phyloP scores from a whole-genome alignment of 805 yeast species.

The Candida tallmaniae region DNA sequence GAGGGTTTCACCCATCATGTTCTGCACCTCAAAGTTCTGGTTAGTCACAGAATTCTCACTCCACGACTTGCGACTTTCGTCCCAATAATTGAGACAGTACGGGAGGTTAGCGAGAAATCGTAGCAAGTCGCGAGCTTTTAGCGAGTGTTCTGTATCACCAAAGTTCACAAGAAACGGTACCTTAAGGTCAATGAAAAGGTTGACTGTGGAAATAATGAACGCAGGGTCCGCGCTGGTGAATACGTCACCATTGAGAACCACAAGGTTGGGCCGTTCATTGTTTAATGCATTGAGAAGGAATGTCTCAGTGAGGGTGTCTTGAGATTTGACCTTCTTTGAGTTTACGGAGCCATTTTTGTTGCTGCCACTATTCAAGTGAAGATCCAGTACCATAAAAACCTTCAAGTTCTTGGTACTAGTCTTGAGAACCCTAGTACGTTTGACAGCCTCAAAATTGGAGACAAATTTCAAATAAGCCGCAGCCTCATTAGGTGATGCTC shows the following conservation, averaged over 20 bases:
- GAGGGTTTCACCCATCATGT: slow-evolving; percentile 9
- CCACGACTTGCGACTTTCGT: slow-evolving; percentile 8
- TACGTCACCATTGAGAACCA: slow-evolving; percentile 40
- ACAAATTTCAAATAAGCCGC: slow-evolving; percentile 1
- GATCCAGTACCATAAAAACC: slow-evolving; percentile 35
- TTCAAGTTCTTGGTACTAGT: slow-evolving; percentile 18
- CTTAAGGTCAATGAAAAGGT: slow-evolving; percentile 25
- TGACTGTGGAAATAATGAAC: slow-evolving; percentile 8
- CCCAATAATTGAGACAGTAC: slow-evolving; percentile 34
- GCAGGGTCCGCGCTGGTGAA: slow-evolving; percentile 10
- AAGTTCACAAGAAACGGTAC: slow-evolving; percentile 34
- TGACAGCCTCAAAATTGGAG: neutral
- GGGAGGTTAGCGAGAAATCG: slow-evolving; percentile 31
- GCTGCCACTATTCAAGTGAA: slow-evolving; percentile 28
- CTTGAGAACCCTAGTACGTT: slow-evolving; percentile 1
- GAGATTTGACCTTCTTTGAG: too few relatives aligned
- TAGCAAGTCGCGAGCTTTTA: slow-evolving; percentile 16
- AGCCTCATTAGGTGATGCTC: slow-evolving; percentile 1
- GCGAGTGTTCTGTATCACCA: slow-evolving; percentile 30
- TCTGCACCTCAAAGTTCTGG: slow-evolving; percentile 24
- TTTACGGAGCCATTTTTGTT: slow-evolving; percentile 21
- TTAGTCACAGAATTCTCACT: slow-evolving; percentile 21
- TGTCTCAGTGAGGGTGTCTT: too few relatives aligned
- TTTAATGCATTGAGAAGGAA: slow-evolving; percentile 24
- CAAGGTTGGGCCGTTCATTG: slow-evolving; percentile 27